Conservation (phyloP, 768 basidiomycete species). For the Boletus rubropictus region DNA sequence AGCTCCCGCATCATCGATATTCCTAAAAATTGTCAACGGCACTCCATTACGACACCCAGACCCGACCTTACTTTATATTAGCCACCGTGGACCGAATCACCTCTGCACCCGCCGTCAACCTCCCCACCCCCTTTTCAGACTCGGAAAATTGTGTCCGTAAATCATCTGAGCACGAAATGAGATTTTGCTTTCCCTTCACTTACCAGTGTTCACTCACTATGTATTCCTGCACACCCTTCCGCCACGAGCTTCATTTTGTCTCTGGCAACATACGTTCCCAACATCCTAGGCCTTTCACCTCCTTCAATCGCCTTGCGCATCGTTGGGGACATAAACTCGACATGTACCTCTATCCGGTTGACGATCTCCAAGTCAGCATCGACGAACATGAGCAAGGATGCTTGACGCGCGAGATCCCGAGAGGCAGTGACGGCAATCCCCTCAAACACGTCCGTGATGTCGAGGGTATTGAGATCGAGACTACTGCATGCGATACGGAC, state of each 20-base stretch:
- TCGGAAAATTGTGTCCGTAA: constrained; percentile 48
- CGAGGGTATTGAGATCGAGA: constrained; percentile 68
- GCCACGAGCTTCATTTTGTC: constrained; percentile 78
- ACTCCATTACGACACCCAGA: not conserved
- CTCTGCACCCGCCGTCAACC: constrained; percentile 55
- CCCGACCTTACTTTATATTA: constrained; percentile 39
- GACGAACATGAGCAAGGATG: constrained; percentile 52
- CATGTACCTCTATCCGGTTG: constrained; percentile 58
- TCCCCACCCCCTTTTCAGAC: constrained; percentile 46
- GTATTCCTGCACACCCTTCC: constrained; percentile 60
- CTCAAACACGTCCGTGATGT: constrained; percentile 66
- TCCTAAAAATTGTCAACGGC: constrained; percentile 33
- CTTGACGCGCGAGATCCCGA: constrained; percentile 64
- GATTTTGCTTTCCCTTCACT: not conserved
- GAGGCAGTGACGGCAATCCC: constrained; percentile 48
- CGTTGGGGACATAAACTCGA: constrained; percentile 65
- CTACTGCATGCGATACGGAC: constrained; percentile 66
- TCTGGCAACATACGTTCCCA: constrained; percentile 77
- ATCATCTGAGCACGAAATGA: constrained; percentile 42
- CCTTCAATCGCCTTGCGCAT: constrained; percentile 66
- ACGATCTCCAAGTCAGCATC: constrained; percentile 72
- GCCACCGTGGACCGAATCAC: constrained; percentile 47
- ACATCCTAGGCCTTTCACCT: constrained; percentile 59
- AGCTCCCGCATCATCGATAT: constrained; percentile 54
- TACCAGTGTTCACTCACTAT: constrained; percentile 43